Evolutionary conservation across 495 filamentous ascomycete species (phyloP).

Genomic region (Penicillium cosmopolitanum): DNA sequence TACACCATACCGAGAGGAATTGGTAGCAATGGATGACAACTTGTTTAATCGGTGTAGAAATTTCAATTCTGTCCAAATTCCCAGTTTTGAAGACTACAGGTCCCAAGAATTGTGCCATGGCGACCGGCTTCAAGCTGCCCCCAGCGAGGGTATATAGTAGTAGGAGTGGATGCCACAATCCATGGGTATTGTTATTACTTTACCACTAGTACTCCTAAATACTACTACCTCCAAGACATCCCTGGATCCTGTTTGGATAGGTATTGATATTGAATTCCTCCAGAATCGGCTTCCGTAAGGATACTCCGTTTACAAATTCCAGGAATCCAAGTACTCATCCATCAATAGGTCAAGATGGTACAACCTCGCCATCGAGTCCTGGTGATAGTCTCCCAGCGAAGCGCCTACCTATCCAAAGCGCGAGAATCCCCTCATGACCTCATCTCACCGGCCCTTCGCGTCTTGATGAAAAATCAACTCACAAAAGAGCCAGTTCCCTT

Average conservation of each 20-base stretch:
- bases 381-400: conserved; percentile 33
- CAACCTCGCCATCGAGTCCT: conserved; percentile 21
- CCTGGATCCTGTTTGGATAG: too few relatives aligned
- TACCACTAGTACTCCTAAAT: background rate
- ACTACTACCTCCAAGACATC: too few relatives aligned
- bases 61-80: background rate
- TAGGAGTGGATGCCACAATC: background rate
- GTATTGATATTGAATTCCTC: too few relatives aligned
- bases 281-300: too few relatives aligned
- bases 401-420: conserved; percentile 20
- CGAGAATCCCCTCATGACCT: conserved; percentile 26
- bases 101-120: background rate
- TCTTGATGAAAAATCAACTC: conserved; percentile 20
- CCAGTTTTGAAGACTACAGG: conserved; percentile 10
- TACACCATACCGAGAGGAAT: background rate
- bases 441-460: conserved; percentile 20
- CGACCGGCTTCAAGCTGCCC: background rate
- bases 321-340: background rate
- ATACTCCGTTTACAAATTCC: too few relatives aligned
- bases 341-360: conserved; percentile 15
- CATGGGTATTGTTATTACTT: background rate
- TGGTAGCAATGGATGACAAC: conserved; percentile 4
- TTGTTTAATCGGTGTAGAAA: background rate
- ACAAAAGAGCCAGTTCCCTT: background rate
- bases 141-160: background rate